phyloP scores from a whole-genome alignment of 1,284 basidiomycete genomes.

The Naganishia liquefaciens region DNA sequence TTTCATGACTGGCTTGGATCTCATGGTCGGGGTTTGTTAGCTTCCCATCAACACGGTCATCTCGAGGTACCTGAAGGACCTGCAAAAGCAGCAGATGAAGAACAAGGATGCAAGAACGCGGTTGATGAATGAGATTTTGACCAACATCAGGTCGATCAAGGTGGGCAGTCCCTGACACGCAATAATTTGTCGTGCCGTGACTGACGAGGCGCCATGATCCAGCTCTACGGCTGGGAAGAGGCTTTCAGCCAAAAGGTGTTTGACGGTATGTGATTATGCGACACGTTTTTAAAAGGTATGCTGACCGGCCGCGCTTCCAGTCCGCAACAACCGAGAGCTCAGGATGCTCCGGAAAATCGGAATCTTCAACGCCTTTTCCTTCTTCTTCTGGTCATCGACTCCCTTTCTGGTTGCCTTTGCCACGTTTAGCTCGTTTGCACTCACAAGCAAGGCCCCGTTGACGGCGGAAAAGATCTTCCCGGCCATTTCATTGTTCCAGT shows the following conservation, averaged over 20 bases:
- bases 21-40: neutral
- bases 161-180: constrained; percentile 47
- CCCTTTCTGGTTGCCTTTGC: constrained; percentile 76
- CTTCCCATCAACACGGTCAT: constrained; percentile 75
- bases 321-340: constrained; percentile 83
- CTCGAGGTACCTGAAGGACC: constrained; percentile 70
- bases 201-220: neutral
- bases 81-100: constrained; percentile 89
- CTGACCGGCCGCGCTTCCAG: constrained; percentile 66
- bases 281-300: no score
- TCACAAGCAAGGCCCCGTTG: constrained; percentile 68
- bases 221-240: constrained; percentile 67
- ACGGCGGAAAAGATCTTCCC: constrained; percentile 94
- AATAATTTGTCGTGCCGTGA: neutral
- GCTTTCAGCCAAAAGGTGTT: constrained; percentile 60
- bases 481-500: constrained; percentile 86
- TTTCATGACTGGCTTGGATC: neutral
- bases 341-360: constrained; percentile 79
- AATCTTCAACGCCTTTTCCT: constrained; percentile 57
- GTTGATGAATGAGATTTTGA: constrained; percentile 64
- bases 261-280: neutral
- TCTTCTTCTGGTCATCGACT: constrained; percentile 50
- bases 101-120: constrained; percentile 64
- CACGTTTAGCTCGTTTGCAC: constrained; percentile 76
- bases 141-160: constrained; percentile 81